These are phyloP conservation scores for Epichloe amarillans DNA, from an alignment of 2,329 filamentous ascomycete genomes.

Conservation along the genomic window DNA sequence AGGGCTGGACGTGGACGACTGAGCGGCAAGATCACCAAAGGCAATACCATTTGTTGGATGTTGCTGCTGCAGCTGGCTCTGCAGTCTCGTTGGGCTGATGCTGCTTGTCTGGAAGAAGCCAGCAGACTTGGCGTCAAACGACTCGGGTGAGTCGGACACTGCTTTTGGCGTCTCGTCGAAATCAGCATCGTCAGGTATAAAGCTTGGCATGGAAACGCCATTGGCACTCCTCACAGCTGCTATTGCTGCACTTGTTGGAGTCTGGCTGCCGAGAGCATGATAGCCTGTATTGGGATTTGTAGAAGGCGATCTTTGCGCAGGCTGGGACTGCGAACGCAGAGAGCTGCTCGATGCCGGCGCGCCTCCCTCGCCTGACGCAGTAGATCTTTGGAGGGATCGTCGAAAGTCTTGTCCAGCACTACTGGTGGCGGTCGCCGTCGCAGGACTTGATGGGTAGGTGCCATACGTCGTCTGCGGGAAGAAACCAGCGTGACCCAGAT, in stretches of 20 bases:
- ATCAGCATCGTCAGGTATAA: slow-evolving; percentile 41
- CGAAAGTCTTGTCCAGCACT: slow-evolving; percentile 37
- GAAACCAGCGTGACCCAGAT: slow-evolving; percentile 26
- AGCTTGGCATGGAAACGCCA: slow-evolving; percentile 39
- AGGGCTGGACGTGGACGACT: slow-evolving; percentile 18
- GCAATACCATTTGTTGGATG: slow-evolving; percentile 26
- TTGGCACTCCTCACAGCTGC: slow-evolving; percentile 30
- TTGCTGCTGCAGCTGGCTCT: slow-evolving; percentile 11
- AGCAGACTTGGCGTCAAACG: slow-evolving; percentile 28
- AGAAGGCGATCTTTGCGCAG: slow-evolving; percentile 36
- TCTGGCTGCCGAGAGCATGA: slow-evolving; percentile 15
- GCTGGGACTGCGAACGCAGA: slow-evolving; percentile 54
- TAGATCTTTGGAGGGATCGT: slow-evolving; percentile 42
- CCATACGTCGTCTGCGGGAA: slow-evolving; percentile 35
- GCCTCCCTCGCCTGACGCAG: slow-evolving; percentile 34
- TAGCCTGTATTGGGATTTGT: slow-evolving; percentile 13
- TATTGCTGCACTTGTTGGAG: slow-evolving; percentile 22
- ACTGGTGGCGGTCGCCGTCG: slow-evolving; percentile 30
- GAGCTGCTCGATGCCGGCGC: slow-evolving; percentile 36
- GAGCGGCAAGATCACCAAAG: slow-evolving; percentile 33
- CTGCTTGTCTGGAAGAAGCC: slow-evolving; percentile 15
- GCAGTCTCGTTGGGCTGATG: slow-evolving; percentile 13
- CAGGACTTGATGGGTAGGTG: slow-evolving; percentile 44
- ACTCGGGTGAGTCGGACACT: slow-evolving; percentile 30
- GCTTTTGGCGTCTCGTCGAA: slow-evolving; percentile 31